These are phyloP conservation scores for Gossypium gossypioides DNA, from an alignment of 441 rosid genomes.

Conservation along the genomic window DNA sequence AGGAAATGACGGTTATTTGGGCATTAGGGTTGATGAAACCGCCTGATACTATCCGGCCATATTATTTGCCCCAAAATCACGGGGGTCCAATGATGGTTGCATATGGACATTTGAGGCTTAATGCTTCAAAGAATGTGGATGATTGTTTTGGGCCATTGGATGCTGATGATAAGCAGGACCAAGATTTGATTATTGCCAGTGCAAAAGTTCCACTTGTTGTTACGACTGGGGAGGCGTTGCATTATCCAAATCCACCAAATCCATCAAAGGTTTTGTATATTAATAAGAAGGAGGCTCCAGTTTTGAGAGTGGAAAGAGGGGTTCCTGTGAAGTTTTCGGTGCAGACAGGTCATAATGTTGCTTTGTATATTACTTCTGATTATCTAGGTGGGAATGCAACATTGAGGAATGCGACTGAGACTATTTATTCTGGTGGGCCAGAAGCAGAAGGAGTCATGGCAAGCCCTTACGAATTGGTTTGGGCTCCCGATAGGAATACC, in stretches of 20 bases:
- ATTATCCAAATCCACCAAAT: constrained; percentile 84
- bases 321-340: constrained; percentile 76
- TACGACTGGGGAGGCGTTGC: constrained; percentile 50
- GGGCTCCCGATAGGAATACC: constrained; percentile 49
- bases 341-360: constrained; percentile 90
- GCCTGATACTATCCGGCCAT: constrained; percentile 63
- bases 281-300: constrained; percentile 89
- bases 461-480: constrained; percentile 65
- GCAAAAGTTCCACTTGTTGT: constrained; percentile 67
- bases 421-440: constrained; percentile 84
- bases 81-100: constrained; percentile 44
- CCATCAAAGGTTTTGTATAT: constrained; percentile 77
- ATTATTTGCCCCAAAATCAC: constrained; percentile 81
- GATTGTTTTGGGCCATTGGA: constrained; percentile 85
- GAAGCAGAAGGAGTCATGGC: constrained; percentile 77
- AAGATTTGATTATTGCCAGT: constrained; percentile 70
- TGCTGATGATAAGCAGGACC: constrained; percentile 80
- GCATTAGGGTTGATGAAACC: constrained; percentile 87
- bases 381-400: constrained; percentile 88
- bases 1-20: constrained; percentile 65
- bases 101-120: constrained; percentile 58
- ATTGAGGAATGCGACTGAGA: constrained; percentile 57
- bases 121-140: constrained; percentile 44
- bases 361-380: constrained; percentile 81
- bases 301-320: constrained; percentile 88